Conservation (phyloP, 1,284 basidiomycete species). For the Apiotrichum mycotoxinovorans region DNA sequence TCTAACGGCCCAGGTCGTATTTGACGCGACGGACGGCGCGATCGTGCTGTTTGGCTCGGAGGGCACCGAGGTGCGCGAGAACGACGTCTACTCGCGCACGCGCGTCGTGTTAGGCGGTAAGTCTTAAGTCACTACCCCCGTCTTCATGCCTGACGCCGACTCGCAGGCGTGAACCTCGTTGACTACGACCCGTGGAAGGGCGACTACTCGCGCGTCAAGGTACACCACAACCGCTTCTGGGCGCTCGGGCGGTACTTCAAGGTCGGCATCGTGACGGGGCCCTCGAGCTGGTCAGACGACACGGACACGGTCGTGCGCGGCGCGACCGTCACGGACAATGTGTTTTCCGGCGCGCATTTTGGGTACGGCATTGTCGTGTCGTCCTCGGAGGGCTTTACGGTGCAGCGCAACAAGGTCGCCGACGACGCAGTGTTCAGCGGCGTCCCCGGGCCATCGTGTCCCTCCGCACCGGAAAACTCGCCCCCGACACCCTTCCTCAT, state of each 20-base stretch:
- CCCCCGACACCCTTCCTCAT: conserved; percentile 47
- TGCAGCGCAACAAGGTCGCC: conserved; percentile 38
- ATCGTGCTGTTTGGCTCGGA: conserved; percentile 50
- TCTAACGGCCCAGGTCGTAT: conserved; percentile 36
- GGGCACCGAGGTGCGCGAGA: conserved; percentile 41
- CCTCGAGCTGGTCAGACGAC: conserved; percentile 50
- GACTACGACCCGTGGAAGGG: conserved; percentile 51
- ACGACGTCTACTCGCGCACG: conserved; percentile 44
- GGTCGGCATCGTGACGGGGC: conserved; percentile 49
- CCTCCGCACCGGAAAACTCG: conserved; percentile 46
- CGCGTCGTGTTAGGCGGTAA: conserved; percentile 47
- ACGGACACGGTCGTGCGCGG: conserved; percentile 45
- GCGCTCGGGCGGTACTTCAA: conserved; percentile 47
- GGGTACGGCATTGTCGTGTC: conserved; percentile 51
- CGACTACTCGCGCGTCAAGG: conserved; percentile 45
- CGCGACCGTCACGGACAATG: conserved; percentile 46
- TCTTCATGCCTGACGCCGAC: too few species aligned
- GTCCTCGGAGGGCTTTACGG: conserved; percentile 44
- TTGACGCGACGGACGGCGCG: conserved; percentile 50
- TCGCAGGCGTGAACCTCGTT: conserved; percentile 48
- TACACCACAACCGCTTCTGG: conserved; percentile 47
- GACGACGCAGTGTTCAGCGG: conserved; percentile 39
- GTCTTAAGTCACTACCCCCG: background rate
- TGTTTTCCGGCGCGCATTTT: conserved; percentile 42
- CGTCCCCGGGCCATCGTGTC: conserved; percentile 41